Evolutionary conservation across 352 stramenopile genomes (phyloP), one percentile per base, ranked within the genome.

Genomic region (Phytophthora parvispora): DNA sequence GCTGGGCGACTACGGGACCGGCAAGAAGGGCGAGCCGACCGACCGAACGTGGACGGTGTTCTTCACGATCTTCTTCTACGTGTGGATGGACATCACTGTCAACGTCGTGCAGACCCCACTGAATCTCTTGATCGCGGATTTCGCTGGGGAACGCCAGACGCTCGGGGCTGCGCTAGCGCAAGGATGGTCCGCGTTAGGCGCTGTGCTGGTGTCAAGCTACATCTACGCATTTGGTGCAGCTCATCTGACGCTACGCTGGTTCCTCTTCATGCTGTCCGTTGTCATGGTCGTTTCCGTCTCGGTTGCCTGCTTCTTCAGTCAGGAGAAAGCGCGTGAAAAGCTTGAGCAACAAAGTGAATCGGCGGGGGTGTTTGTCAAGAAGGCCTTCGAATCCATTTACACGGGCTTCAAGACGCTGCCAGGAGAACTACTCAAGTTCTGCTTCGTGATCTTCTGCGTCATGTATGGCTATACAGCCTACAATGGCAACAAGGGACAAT

Each of bases 391-490:
- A 24, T 40, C 67, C n/a, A 70, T 91, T 20, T 74, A 77, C 60
- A 27, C 69, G 6, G 81, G 81, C 0, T 54, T 91, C 13, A 74
- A 69, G 12, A 69, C 69, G 15, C 72, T 91, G 2, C 80, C 81
- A 18, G 20, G 32, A 6, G 56, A 74, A 20, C 67, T 91, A 12
- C 20, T 74, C 18, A 62, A 84, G 24, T 91, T 81, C 70, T 86
- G 75, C 55, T 7, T 79, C 31, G 66, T 89, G 48, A 56, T 86
- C 47, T 78, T 86, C 60, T 76, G 66, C 18, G 59, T 84, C 22
- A 65, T 77, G 69, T 89, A 84, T 54, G 81, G 81, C 10, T 84
- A 64, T 56, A 78, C 76, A 4, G 73, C 81, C 0, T 89, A 89
- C 68, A 86, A 84, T 38, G 76, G 78, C 49, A 79, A 83, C 60